Evolutionary conservation across 2,329 filamentous ascomycete genomes (phyloP).

Genomic region (Polytolypa hystricis): DNA sequence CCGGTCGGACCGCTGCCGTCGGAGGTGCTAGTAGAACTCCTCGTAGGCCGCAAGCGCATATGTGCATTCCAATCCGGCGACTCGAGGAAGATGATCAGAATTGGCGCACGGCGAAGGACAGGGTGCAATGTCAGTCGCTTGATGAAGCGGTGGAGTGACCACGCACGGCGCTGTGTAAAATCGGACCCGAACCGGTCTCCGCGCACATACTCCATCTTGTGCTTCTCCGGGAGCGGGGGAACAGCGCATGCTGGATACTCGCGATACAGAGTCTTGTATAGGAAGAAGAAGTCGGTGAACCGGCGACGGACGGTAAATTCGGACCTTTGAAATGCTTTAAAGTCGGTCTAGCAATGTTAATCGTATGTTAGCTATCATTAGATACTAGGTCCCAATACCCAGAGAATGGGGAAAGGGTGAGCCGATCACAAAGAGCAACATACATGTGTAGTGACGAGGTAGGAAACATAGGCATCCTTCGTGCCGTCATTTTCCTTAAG

Average conservation of each 20-base stretch:
- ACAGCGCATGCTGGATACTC: constrained; percentile 90
- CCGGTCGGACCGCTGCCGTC: constrained; percentile 40
- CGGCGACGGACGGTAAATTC: constrained; percentile 72
- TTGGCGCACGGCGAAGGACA: constrained; percentile 67
- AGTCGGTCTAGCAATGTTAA: constrained; percentile 62
- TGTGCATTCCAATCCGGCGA: constrained; percentile 92
- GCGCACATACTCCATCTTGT: constrained; percentile 97
- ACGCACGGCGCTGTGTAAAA: constrained; percentile 78
- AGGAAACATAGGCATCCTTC: constrained; percentile 94
- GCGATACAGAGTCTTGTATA: constrained; percentile 78
- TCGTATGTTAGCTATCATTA: constrained; percentile 4
- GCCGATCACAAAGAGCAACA: constrained; percentile 18
- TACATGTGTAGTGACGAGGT: constrained; percentile 84
- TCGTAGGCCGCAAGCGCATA: constrained; percentile 66
- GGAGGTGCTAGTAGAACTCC: constrained; percentile 44
- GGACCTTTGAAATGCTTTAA: constrained; percentile 79
- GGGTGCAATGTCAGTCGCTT: constrained; percentile 79
- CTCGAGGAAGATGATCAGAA: constrained; percentile 85
- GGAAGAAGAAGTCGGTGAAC: constrained; percentile 95
- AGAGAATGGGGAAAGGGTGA: not conserved
- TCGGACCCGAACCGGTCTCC: constrained; percentile 90
- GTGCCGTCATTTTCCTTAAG: constrained; percentile 94
- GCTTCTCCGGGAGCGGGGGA: constrained; percentile 91
- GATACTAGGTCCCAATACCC: not conserved
- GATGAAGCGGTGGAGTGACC: constrained; percentile 85